Conservation (phyloP, 345 rosid species). For the Gossypium turneri region DNA sequence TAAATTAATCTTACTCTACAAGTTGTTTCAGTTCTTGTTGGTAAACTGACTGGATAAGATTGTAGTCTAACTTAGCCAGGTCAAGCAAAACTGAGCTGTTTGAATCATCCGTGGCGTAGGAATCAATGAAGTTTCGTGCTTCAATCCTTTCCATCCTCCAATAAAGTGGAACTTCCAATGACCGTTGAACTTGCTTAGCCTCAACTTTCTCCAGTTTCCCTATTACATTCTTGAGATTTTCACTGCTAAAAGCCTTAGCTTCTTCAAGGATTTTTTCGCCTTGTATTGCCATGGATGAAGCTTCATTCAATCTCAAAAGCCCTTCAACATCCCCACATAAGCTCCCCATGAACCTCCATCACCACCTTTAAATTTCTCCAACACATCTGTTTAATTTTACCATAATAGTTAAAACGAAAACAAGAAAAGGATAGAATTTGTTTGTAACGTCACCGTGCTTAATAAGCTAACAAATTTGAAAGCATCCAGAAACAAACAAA, state of each 20-base stretch:
- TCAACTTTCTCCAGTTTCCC: neutral
- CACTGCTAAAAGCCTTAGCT: neutral
- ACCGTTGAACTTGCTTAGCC: neutral
- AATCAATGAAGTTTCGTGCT: neutral
- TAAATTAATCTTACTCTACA: neutral
- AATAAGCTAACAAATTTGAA: no score
- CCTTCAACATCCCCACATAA: neutral
- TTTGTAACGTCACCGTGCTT: no score
- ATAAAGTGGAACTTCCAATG: neutral
- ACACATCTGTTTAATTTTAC: neutral
- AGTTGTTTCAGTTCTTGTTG: neutral
- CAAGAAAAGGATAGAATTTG: neutral
- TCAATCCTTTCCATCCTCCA: conserved; percentile 7
- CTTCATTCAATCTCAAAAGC: conserved; percentile 1
- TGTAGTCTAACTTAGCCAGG: neutral
- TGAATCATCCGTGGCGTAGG: neutral
- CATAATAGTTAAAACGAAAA: neutral
- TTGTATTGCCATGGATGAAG: neutral
- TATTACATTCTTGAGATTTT: neutral
- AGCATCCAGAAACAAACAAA: neutral
- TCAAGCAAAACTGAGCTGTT: neutral
- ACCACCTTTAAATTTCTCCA: neutral
- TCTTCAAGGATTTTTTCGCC: neutral
- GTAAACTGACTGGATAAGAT: neutral
- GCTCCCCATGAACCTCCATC: neutral